phyloP scores from a whole-genome alignment of 306 rosid genomes.

The Ziziphus jujuba region DNA sequence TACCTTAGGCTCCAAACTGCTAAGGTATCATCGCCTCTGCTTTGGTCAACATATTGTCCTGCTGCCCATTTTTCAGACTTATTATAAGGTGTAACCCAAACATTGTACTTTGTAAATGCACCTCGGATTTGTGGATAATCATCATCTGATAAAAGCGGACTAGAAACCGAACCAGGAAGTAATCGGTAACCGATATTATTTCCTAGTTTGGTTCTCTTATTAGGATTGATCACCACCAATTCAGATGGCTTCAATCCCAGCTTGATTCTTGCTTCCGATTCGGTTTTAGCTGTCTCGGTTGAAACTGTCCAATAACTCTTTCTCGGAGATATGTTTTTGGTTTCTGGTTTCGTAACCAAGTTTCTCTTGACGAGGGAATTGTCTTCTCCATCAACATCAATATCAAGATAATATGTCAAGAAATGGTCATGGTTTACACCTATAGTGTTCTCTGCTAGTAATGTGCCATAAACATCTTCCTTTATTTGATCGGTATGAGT shows the following conservation, averaged over 20 bases:
- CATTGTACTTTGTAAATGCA: constrained; percentile 48
- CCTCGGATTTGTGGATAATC: constrained; percentile 62
- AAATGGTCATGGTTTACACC: constrained; percentile 67
- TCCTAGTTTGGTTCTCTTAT: constrained; percentile 39
- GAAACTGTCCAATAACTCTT: constrained; percentile 53
- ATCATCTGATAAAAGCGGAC: constrained; percentile 38
- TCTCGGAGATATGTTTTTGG: constrained; percentile 37
- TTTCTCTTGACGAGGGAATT: constrained; percentile 52
- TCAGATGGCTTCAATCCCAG: constrained; percentile 40
- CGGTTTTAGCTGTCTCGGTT: constrained; percentile 26
- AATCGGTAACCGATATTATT: constrained; percentile 51
- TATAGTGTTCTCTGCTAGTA: constrained; percentile 45
- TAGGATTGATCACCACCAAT: constrained; percentile 50
- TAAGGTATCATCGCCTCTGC: constrained; percentile 55
- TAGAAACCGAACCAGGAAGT: constrained; percentile 29
- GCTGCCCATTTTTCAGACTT: constrained; percentile 57
- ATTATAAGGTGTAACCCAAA: constrained; percentile 57
- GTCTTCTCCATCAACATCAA: constrained; percentile 49
- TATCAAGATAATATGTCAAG: constrained; percentile 50
- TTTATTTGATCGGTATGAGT: constrained; percentile 39
- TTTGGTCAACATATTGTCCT: constrained; percentile 40
- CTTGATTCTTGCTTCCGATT: constrained; percentile 41
- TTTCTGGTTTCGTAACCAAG: constrained; percentile 35
- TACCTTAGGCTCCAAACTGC: constrained; percentile 42
- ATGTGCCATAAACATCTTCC: constrained; percentile 39